Conservation (phyloP, 2,329 filamentous ascomycete species). For the Fonsecaea monophora region DNA sequence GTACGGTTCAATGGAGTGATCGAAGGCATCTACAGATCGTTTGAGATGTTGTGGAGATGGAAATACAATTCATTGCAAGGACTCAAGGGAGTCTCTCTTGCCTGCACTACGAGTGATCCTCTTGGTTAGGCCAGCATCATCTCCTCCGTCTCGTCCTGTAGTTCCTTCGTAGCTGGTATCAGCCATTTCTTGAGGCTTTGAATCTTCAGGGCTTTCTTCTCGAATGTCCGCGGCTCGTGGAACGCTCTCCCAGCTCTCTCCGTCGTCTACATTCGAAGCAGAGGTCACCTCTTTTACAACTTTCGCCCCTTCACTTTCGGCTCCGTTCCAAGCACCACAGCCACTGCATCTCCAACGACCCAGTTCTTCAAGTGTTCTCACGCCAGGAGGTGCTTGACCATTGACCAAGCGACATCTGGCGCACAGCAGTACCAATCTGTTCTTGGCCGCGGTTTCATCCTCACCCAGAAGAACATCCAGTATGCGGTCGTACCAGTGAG, state of each 20-base stretch:
- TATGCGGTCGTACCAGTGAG: conserved; percentile 93
- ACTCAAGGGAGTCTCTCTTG: conserved; percentile 26
- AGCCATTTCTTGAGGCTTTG: conserved; percentile 11
- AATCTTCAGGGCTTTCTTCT: conserved; percentile 22
- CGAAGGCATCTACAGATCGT: neutral
- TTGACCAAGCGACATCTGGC: conserved; percentile 84
- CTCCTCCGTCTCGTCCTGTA: conserved; percentile 31
- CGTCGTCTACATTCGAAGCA: conserved; percentile 25
- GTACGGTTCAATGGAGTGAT: neutral
- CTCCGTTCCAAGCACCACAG: conserved; percentile 81
- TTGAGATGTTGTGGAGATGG: neutral
- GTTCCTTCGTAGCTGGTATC: conserved; percentile 21
- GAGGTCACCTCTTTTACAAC: conserved; percentile 70
- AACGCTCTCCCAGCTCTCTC: conserved; percentile 34
- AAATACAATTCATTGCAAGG: conserved; percentile 26
- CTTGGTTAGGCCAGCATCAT: conserved; percentile 29
- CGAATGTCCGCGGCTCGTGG: conserved; percentile 15
- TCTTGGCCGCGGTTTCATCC: conserved; percentile 90
- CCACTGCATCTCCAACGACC: conserved; percentile 87
- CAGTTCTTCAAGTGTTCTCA: conserved; percentile 75
- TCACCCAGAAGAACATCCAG: conserved; percentile 91
- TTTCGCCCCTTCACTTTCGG: conserved; percentile 69
- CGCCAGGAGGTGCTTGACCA: conserved; percentile 90
- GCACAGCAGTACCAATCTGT: conserved; percentile 88
- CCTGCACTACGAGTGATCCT: conserved; percentile 37